A percentile compares a stretch with the other conserved stretches of the same genome.
These are phyloP conservation scores for Gracilaria caudata DNA, from an alignment of 23 red algal species.

Conservation along the genomic window DNA sequence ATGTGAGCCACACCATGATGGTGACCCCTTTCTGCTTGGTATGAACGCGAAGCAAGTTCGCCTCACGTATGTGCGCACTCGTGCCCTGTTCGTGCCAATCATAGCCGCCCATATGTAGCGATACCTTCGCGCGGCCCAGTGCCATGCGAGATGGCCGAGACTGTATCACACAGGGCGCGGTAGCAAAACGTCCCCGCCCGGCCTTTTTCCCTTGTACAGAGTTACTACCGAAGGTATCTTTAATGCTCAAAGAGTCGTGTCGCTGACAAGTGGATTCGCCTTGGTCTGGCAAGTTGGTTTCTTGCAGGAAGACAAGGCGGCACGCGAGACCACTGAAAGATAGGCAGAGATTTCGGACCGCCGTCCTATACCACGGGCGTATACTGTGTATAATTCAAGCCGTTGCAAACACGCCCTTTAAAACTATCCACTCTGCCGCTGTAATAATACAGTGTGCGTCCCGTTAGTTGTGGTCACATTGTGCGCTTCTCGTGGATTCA, in stretches of 20 bases:
- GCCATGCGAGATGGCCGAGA: neutral
- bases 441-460: neutral
- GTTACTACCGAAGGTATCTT: too few species aligned
- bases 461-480: neutral
- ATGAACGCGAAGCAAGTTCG: neutral
- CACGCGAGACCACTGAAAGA: too few species aligned
- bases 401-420: neutral
- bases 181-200: too few species aligned
- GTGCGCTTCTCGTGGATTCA: neutral
- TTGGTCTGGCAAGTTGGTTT: too few species aligned
- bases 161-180: neutral
- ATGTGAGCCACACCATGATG: too few species aligned
- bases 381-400: neutral
- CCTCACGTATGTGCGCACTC: neutral
- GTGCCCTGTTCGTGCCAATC: neutral
- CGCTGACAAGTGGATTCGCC: too few species aligned
- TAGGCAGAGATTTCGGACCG: too few species aligned
- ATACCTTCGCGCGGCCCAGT: neutral
- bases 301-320: too few species aligned
- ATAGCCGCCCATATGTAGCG: neutral
- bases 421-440: neutral
- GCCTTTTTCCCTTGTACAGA: too few species aligned
- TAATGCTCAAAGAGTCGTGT: too few species aligned
- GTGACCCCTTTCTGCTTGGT: too few species aligned
- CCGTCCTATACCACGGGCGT: too few species aligned